Conservation (phyloP, 345 rosid genomes). For the Psidium friedrichsthalianum region DNA sequence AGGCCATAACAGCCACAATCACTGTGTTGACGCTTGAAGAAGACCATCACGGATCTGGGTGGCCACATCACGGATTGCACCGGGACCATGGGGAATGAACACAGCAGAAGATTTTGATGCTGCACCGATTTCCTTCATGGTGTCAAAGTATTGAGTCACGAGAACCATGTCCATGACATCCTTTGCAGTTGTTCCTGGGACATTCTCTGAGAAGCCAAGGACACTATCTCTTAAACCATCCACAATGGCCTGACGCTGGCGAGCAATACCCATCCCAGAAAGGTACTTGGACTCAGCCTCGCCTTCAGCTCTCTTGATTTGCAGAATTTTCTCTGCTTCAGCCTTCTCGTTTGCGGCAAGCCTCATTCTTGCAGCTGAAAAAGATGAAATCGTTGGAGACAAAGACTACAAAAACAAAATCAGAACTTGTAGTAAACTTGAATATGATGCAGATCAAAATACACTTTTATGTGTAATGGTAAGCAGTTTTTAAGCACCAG, state of each 20-base stretch:
- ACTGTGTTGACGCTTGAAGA: neutral
- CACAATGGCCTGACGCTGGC: conserved; percentile 10
- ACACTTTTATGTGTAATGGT: too few relatives aligned
- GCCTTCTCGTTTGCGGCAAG: conserved; percentile 10
- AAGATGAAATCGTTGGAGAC: neutral
- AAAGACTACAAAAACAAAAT: neutral
- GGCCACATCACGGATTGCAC: neutral
- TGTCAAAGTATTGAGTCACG: conserved; percentile 9
- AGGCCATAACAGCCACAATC: neutral
- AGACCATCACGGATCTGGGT: conserved; percentile 15
- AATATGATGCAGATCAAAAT: too few relatives aligned
- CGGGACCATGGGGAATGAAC: conserved; percentile 11
- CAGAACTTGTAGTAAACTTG: too few relatives aligned
- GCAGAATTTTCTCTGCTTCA: conserved; percentile 8
- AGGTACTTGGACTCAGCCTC: conserved; percentile 12
- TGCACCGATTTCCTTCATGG: conserved; percentile 10
- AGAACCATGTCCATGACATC: neutral
- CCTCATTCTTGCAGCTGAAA: neutral
- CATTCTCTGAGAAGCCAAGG: conserved; percentile 8
- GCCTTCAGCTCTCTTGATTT: conserved; percentile 17
- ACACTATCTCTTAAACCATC: conserved; percentile 13
- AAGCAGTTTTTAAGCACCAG: too few relatives aligned
- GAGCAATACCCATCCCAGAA: neutral
- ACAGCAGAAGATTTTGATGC: conserved; percentile 7
- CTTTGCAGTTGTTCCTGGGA: conserved; percentile 3